Percentiles rank a stretch among this genome's conserved stretches.
Conservation (phyloP, 139 green algal species). For the Picochlorum costavermella region DNA sequence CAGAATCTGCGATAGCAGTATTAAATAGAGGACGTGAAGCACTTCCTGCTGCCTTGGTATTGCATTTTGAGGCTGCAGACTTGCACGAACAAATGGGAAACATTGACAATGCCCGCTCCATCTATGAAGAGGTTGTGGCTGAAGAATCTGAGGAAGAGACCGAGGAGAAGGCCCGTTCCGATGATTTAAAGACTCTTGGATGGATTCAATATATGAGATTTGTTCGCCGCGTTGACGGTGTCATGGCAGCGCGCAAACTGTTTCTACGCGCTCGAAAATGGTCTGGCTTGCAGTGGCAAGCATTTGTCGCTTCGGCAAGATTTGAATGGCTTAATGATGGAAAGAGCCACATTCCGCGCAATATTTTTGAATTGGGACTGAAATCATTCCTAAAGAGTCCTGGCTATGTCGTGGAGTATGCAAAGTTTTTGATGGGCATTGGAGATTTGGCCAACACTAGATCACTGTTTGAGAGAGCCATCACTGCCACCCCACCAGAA, state of each 20-base stretch:
- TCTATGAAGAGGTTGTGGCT: conserved; percentile 41
- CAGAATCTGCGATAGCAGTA: conserved; percentile 19
- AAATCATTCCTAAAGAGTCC: conserved; percentile 51
- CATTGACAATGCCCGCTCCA: conserved; percentile 37
- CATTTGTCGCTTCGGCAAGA: conserved; percentile 70
- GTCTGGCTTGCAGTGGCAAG: conserved; percentile 57
- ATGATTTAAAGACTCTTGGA: conserved; percentile 33
- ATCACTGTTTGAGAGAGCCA: conserved; percentile 66
- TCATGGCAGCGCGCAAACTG: conserved; percentile 56
- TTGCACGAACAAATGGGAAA: conserved; percentile 49
- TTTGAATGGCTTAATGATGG: conserved; percentile 70
- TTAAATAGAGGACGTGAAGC: conserved; percentile 39
- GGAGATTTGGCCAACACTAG: conserved; percentile 73
- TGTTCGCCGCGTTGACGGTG: conserved; percentile 42
- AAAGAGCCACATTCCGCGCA: conserved; percentile 63
- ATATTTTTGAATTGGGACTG: conserved; percentile 90
- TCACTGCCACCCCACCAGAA: conserved; percentile 38
- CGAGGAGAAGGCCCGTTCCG: background rate
- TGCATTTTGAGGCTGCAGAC: conserved; percentile 75
- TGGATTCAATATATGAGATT: conserved; percentile 87
- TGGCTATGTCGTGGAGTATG: conserved; percentile 67
- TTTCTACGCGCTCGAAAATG: conserved; percentile 76
- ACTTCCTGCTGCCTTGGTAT: conserved; percentile 52
- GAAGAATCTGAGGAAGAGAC: background rate
- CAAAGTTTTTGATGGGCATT: conserved; percentile 28